Evolutionary conservation across 164 flowering plant genomes (phyloP), one percentile per base, ranked within the genome.

Genomic region (Piper betle): DNA sequence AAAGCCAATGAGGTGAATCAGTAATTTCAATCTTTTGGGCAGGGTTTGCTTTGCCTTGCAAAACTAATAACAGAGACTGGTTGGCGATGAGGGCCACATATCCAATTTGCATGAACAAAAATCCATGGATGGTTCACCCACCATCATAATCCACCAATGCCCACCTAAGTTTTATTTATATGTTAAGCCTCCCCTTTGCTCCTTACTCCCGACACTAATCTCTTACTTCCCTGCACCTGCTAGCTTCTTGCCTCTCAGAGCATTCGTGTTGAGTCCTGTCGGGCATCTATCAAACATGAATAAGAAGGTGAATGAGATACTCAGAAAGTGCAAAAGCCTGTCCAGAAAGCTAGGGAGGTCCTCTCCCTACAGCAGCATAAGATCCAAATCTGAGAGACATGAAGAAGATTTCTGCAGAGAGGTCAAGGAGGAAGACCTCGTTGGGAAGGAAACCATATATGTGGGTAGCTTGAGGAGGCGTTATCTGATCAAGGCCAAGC

Each of bases 261-360:
- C 4, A 9, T 12, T n/a, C n/a, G n/a, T n/a, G n/a, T n/a, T n/a
- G n/a, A n/a, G n/a, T n/a, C n/a, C n/a, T n/a, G n/a, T n/a, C n/a
- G n/a, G n/a, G n/a, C n/a, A n/a, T n/a, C n/a, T n/a, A 16, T 20
- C 50, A 43, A 43, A 60, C 60, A 69, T 40, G 41, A 87, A 82
- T 86, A 87, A 81, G 64, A 85, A 80, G 78, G 74, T 86, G 56
- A 80, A 82, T 62, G 18, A 74, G 60, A 60, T 88, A 43, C 64
- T 88, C 16, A 78, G 78, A 66, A 88, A 80, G 68, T 88, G 92
- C 79, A 88, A 81, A 77, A 86, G 83, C 70, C 64, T 88, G 70
- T 84, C 90, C 46, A 81, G 87, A 41, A 82, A 71, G 74, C 88
- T 88, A 13, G 74, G 79, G 13, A 74, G 90, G 57, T 80, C 84